Conservation (phyloP, 2,329 filamentous ascomycete species). For the Aspergillus novofumigatus region DNA sequence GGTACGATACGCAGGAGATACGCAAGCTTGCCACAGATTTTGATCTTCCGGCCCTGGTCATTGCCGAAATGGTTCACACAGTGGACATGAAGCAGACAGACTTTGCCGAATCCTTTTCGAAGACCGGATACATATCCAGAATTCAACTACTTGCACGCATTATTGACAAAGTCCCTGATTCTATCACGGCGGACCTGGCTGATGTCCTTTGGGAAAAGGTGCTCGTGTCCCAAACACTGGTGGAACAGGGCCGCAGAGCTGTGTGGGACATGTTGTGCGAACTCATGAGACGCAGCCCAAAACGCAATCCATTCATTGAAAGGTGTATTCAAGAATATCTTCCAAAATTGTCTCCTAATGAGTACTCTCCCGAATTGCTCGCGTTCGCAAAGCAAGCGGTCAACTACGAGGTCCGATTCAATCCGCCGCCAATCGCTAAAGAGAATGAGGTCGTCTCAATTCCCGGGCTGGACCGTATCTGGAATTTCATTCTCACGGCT, state of each 20-base stretch:
- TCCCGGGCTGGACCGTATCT: conserved; percentile 65
- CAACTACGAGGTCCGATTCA: conserved; percentile 52
- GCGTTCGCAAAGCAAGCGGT: conserved; percentile 41
- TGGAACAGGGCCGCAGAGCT: conserved; percentile 56
- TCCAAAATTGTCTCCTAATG: conserved; percentile 34
- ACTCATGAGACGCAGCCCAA: conserved; percentile 24
- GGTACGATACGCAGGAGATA: conserved; percentile 49
- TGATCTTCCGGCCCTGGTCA: conserved; percentile 57
- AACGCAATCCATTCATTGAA: conserved; percentile 40
- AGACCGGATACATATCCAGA: conserved; percentile 50
- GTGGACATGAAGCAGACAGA: conserved; percentile 42
- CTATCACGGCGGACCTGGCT: conserved; percentile 60
- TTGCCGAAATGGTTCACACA: conserved; percentile 61
- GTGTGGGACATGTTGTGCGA: conserved; percentile 66
- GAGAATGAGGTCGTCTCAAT: conserved; percentile 42
- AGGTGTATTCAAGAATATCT: conserved; percentile 42
- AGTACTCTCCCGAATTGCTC: conserved; percentile 38
- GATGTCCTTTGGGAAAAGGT: conserved; percentile 67
- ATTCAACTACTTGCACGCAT: conserved; percentile 56
- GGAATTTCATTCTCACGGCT: conserved; percentile 72
- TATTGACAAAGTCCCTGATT: conserved; percentile 57
- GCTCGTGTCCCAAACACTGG: conserved; percentile 61
- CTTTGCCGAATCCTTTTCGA: conserved; percentile 33
- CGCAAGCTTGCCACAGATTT: conserved; percentile 57
- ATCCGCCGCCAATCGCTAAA: conserved; percentile 45